These are phyloP conservation scores for Thuja plicata DNA, from an alignment of 83 land plant genomes.

Conservation along the genomic window DNA sequence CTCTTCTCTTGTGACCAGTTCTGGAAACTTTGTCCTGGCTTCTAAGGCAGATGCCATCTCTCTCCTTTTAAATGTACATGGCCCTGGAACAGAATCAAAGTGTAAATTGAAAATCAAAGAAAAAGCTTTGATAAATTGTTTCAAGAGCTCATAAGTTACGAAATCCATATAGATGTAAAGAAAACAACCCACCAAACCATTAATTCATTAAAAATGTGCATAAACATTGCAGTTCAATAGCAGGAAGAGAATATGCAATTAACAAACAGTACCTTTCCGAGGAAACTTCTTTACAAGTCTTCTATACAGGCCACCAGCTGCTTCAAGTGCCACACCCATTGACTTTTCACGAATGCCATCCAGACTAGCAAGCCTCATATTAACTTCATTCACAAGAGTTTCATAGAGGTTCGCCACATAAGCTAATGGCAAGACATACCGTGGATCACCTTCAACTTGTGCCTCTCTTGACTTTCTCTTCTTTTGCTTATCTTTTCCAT, in stretches of 20 bases:
- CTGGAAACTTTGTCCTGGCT: conserved; percentile 93
- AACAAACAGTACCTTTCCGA: conserved; percentile 57
- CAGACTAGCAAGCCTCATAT: conserved; percentile 75
- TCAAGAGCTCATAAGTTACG: neutral
- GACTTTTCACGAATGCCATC: conserved; percentile 92
- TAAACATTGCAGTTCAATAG: neutral
- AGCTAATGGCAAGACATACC: conserved; percentile 90
- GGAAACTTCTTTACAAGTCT: conserved; percentile 88
- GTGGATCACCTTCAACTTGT: conserved; percentile 92
- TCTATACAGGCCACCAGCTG: conserved; percentile 99
- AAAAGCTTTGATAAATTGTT: neutral
- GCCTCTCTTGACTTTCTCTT: conserved; percentile 82
- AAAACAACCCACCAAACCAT: neutral
- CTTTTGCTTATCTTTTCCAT: conserved; percentile 67
- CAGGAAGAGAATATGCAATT: neutral
- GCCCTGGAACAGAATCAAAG: conserved; percentile 41
- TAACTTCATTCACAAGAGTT: conserved; percentile 82
- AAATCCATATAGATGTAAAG: neutral
- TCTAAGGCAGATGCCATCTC: conserved; percentile 97
- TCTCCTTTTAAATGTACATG: conserved; percentile 80
- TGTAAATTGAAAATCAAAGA: neutral
- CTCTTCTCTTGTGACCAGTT: conserved; percentile 93
- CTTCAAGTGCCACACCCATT: conserved; percentile 98
- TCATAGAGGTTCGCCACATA: conserved; percentile 98
- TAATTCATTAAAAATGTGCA: neutral